Base-by-base conservation (phyloP, 1,284 basidiomycete species). In the Earliella scabrosa region DNA sequence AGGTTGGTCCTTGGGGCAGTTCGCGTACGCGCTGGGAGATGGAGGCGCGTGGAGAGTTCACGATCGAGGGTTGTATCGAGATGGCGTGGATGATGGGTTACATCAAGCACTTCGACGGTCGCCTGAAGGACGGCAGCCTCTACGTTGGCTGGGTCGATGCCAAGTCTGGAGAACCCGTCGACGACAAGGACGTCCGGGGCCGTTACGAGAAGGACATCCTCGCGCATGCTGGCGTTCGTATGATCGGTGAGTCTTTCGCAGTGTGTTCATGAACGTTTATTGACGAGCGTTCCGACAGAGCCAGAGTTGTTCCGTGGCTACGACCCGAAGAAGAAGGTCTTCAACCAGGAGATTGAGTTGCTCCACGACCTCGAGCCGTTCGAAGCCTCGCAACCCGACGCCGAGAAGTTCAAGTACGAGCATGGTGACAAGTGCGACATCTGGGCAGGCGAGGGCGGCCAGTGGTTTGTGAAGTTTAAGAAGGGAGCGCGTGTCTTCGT, bases 21-120 rank as follows among this genome's bases (percentile, higher is more conserved):
- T 90, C 96, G 21, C 89, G 97, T 64, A 99, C 97, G n/a, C 88
- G 97, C 64, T 99, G 97, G 97, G 96, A 99, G 79, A 97, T 98
- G 94, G 96, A 98, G 73, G 95, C 93, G 45, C 82, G 86, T 46
- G 95, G 95, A 32, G 87, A 95, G 70, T 91, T 97, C 75, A 95
- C 95, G 7, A 97, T 98, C 68, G 92, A 98, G 74, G 97, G 96
- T 43, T 93, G 93, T 70, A 97, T 99, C 68, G 97, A 99, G 80
- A 96, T 99, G 90, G 96, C 97, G 14, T 99, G 97, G 95, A 91
- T 98, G 77, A 98, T 97, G 93, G 96, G 97, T 43, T 87, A 87
- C 75, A 98, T 98, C 84, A 98, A 97, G 77, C 95, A 98, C 80
- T 95, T 98, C 73, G 93, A 99, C 66, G 97, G 97, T 20, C 92